These are phyloP conservation scores for Amniculicola lignicola DNA, from an alignment of 495 filamentous ascomycete species.

Conservation along the genomic window DNA sequence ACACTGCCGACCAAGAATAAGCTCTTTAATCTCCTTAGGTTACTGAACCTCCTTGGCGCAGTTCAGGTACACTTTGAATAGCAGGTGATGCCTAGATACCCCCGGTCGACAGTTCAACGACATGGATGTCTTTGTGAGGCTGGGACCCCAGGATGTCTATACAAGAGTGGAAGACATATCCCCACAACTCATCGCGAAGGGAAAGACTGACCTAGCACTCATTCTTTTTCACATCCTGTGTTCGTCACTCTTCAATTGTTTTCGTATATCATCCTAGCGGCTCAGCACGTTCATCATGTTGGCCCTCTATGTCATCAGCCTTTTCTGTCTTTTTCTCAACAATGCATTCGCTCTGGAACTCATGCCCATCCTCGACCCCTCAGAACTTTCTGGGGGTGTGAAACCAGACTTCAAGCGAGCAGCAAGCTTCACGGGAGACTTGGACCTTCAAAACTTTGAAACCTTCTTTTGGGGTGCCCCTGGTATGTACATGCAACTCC, in stretches of 20 bases:
- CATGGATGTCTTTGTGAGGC: not conserved
- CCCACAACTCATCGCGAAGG: not conserved
- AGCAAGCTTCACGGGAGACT: constrained; percentile 19
- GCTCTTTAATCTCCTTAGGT: constrained; percentile 22
- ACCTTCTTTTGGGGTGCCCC: constrained; percentile 20
- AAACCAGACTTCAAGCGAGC: constrained; percentile 4
- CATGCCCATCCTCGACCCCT: not conserved
- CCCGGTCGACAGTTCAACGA: not conserved
- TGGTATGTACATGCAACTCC: constrained; percentile 12
- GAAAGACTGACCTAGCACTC: not conserved
- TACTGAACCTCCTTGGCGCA: constrained; percentile 12
- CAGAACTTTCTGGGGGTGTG: not conserved
- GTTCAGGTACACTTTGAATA: constrained; percentile 9
- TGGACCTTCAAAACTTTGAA: constrained; percentile 21
- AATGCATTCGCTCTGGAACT: constrained; percentile 9
- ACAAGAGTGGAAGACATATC: not conserved
- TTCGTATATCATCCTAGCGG: not conserved
- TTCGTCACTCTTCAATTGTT: not conserved
- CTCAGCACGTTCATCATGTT: not conserved
- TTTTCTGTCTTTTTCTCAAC: not conserved
- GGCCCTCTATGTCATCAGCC: not conserved
- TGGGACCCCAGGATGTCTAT: not conserved
- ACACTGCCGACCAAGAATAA: constrained; percentile 3
- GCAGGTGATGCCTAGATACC: constrained; percentile 2
- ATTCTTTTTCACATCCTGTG: not conserved